These are phyloP conservation scores for Myxozyma vanderwaltii DNA, from an alignment of 805 yeast genomes.

Conservation along the genomic window DNA sequence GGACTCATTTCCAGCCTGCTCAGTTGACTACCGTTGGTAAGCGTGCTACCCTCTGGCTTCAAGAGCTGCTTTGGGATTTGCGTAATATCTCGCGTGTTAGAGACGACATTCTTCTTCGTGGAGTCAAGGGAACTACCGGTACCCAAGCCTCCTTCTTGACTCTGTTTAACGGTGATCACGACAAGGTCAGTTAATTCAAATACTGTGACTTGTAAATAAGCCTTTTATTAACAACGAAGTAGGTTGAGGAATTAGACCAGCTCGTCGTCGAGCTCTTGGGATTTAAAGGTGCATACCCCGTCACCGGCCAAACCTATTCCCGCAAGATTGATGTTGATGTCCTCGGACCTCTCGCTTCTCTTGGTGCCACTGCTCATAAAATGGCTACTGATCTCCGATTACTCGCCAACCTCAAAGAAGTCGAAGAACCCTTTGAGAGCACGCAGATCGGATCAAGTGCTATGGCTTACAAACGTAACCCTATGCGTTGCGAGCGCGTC, in stretches of 20 bases:
- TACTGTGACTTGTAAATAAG: not conserved
- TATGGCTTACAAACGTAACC: conserved; percentile 99
- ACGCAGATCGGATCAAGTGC: conserved; percentile 98
- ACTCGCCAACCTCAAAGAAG: conserved; percentile 93
- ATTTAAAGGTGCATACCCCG: conserved; percentile 92
- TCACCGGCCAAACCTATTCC: conserved; percentile 98
- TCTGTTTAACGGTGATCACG: conserved; percentile 95
- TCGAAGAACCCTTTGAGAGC: conserved; percentile 98
- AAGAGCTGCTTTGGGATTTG: conserved; percentile 96
- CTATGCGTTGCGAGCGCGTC: conserved; percentile 98
- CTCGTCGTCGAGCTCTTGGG: conserved; percentile 92
- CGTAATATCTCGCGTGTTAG: conserved; percentile 95
- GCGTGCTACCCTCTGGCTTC: conserved; percentile 96
- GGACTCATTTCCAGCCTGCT: conserved; percentile 99
- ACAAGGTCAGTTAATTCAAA: conserved; percentile 49
- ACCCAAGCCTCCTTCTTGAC: conserved; percentile 96
- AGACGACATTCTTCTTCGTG: conserved; percentile 93
- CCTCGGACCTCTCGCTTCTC: conserved; percentile 85
- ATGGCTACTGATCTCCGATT: conserved; percentile 96
- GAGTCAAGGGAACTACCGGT: conserved; percentile 99
- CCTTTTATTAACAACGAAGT: not conserved
- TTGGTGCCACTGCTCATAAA: conserved; percentile 96
- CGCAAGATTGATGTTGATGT: conserved; percentile 97
- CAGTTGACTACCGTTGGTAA: conserved; percentile 98
- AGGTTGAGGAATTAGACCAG: conserved; percentile 85